These are phyloP conservation scores for Ilex paraguariensis DNA, from an alignment of 305 asterid species.

Conservation along the genomic window DNA sequence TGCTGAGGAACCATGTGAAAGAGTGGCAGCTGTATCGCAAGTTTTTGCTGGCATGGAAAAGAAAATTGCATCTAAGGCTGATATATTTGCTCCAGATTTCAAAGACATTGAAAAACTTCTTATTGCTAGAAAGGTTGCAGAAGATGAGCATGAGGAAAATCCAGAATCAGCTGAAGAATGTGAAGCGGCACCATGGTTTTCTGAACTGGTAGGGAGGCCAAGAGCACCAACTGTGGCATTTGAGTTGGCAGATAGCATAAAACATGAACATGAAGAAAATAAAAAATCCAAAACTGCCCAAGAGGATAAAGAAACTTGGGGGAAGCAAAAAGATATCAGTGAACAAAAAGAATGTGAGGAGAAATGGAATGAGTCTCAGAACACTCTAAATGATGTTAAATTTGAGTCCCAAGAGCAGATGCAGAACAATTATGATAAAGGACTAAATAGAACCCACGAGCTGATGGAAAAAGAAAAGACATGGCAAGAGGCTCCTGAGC, in stretches of 20 bases:
- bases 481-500: constrained; percentile 15
- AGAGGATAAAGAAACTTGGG: constrained; percentile 24
- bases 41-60: constrained; percentile 14
- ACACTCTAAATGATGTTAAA: constrained; percentile 13
- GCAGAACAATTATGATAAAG: constrained; percentile 10
- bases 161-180: constrained; percentile 33
- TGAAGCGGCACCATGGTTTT: constrained; percentile 25
- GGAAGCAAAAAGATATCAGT: constrained; percentile 17
- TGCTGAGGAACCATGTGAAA: constrained; percentile 20
- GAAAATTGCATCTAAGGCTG: constrained; percentile 13
- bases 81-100: constrained; percentile 22
- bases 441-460: constrained; percentile 16
- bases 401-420: constrained; percentile 16
- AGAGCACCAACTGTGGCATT: constrained; percentile 29
- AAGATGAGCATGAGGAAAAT: constrained; percentile 23
- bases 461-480: constrained; percentile 13
- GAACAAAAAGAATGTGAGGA: constrained; percentile 22
- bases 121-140: constrained; percentile 21
- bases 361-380: constrained; percentile 22
- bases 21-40: constrained; percentile 19
- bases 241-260: constrained; percentile 25
- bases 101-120: constrained; percentile 19
- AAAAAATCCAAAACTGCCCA: constrained; percentile 18
- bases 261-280: constrained; percentile 19
- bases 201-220: constrained; percentile 32